These are phyloP conservation scores for Botrytis cinerea DNA, from an alignment of 2,329 filamentous ascomycete genomes.

Conservation along the genomic window DNA sequence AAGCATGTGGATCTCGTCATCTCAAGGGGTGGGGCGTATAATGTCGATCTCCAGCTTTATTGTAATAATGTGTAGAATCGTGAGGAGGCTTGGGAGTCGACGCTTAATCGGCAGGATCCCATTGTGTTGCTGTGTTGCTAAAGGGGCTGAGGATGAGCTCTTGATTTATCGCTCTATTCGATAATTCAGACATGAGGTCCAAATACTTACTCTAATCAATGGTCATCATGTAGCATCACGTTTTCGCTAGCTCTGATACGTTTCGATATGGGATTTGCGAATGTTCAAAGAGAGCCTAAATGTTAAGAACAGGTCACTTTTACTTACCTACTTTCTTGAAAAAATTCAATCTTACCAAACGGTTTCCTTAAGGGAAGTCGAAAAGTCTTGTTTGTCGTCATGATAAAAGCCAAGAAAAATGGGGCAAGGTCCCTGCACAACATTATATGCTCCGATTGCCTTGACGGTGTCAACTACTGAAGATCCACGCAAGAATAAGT, in stretches of 20 bases:
- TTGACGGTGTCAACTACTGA: neutral
- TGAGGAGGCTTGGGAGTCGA: neutral
- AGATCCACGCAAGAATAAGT: neutral
- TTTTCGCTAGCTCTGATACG: neutral
- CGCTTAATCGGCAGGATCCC: neutral
- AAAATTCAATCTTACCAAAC: neutral
- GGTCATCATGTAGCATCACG: neutral
- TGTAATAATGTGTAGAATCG: neutral
- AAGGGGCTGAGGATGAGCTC: neutral
- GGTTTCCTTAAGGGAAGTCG: neutral
- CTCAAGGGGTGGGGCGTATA: neutral
- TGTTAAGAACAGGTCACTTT: neutral
- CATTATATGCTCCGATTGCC: neutral
- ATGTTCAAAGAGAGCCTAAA: neutral
- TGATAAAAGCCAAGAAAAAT: slow-evolving; percentile 4
- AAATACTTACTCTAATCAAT: slow-evolving; percentile 1
- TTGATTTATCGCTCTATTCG: neutral
- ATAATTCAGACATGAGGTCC: neutral
- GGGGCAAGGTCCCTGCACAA: slow-evolving; percentile 10
- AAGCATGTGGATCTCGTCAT: neutral
- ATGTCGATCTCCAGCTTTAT: neutral
- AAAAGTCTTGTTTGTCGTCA: neutral
- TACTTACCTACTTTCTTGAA: neutral
- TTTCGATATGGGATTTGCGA: neutral
- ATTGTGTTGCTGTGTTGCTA: neutral